Percentiles rank a stretch among this genome's conserved stretches.
phyloP scores from a whole-genome alignment of 139 green algal genomes.

The Deuterostichococcus epilithicus region DNA sequence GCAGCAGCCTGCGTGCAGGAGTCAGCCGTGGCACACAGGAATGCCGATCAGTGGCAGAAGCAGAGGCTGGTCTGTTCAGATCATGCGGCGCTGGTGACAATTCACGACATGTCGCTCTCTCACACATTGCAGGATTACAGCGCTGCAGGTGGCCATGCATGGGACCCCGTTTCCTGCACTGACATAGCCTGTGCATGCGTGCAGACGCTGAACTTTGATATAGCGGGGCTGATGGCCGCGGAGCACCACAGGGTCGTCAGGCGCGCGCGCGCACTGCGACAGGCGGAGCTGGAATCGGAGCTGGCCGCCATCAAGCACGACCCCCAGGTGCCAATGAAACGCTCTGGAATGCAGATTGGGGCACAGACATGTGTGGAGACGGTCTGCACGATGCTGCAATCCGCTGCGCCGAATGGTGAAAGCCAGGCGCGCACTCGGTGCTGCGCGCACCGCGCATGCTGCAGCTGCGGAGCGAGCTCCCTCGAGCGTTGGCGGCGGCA shows the following conservation, averaged over 20 bases:
- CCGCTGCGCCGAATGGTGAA: background rate
- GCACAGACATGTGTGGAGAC: background rate
- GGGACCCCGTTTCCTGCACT: background rate
- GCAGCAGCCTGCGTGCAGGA: conserved; percentile 14
- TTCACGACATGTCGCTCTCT: background rate
- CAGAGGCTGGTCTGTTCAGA: background rate
- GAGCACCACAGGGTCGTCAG: background rate
- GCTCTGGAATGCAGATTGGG: background rate
- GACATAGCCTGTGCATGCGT: background rate
- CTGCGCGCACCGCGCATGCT: background rate
- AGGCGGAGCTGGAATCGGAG: background rate
- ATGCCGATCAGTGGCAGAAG: conserved; percentile 1
- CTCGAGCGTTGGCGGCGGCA: background rate
- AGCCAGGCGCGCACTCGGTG: background rate
- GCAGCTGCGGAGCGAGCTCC: background rate
- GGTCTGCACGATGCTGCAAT: background rate
- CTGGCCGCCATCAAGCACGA: background rate
- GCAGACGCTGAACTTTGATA: background rate
- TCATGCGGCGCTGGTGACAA: background rate
- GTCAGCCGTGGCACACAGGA: background rate
- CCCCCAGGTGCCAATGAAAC: background rate
- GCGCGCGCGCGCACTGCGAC: background rate
- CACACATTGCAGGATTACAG: background rate
- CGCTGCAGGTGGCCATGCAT: background rate
- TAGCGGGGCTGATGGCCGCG: background rate